Conservation (phyloP, 2,329 filamentous ascomycete species). For the Septoria petroselini region DNA sequence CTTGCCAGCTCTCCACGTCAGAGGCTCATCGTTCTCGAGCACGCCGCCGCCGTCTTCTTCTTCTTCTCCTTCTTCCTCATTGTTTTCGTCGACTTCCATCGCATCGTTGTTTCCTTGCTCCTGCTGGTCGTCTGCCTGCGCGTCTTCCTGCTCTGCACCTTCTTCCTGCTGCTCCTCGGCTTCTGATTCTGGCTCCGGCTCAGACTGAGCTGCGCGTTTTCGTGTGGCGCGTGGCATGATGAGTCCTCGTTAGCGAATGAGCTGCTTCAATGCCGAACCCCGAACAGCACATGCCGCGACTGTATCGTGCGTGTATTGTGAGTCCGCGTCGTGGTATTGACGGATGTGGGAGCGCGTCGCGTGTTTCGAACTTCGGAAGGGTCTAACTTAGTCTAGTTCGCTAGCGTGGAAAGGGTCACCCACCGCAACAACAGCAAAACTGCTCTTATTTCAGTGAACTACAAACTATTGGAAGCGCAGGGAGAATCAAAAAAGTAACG, state of each 20-base stretch:
- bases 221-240: slow-evolving; percentile 14
- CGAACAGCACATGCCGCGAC: not conserved
- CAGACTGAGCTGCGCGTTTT: slow-evolving; percentile 12
- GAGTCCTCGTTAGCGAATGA: not conserved
- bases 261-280: not conserved
- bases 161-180: slow-evolving; percentile 12
- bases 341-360: too few species aligned
- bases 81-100: slow-evolving; percentile 24
- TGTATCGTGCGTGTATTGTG: not conserved
- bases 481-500: too few species aligned
- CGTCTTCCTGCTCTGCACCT: not conserved
- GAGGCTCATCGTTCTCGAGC: slow-evolving; percentile 77
- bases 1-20: slow-evolving; percentile 90
- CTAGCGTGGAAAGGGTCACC: not conserved
- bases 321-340: too few species aligned
- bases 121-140: not conserved
- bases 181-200: slow-evolving; percentile 8
- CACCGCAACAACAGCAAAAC: too few species aligned
- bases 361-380: not conserved
- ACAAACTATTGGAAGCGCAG: too few species aligned
- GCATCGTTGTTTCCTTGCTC: slow-evolving; percentile 17
- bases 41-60: slow-evolving; percentile 19
- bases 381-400: too few species aligned
- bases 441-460: too few species aligned
- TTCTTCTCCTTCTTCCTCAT: slow-evolving; percentile 24